Conservation (phyloP, 495 filamentous ascomycete genomes). For the Neurospora sublineolata region DNA sequence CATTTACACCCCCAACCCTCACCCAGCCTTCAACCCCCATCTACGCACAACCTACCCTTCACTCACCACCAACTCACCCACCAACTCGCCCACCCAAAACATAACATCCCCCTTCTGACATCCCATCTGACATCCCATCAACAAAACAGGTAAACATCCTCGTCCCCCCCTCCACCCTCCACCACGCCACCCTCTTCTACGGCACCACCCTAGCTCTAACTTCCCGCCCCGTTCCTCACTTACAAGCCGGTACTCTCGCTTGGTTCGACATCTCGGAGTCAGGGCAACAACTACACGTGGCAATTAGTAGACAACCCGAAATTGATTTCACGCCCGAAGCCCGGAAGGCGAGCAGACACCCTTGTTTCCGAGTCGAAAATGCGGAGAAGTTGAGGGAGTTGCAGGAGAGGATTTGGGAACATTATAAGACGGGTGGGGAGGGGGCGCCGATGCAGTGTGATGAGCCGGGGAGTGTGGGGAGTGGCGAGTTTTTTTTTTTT, state of each 20-base stretch:
- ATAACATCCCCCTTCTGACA: background rate
- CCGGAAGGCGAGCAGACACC: conserved; percentile 34
- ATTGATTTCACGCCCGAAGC: conserved; percentile 28
- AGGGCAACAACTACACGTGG: conserved; percentile 51
- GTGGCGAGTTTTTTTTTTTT: conserved; percentile 29
- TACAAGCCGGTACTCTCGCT: conserved; percentile 37
- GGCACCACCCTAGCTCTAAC: conserved; percentile 40
- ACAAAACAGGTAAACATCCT: conserved; percentile 45
- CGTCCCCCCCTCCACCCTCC: conserved; percentile 42
- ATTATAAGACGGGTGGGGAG: conserved; percentile 36
- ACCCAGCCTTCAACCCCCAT: conserved; percentile 37
- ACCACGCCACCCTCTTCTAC: conserved; percentile 45
- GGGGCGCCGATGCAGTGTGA: conserved; percentile 43
- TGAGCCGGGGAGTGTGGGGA: conserved; percentile 39
- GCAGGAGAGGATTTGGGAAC: conserved; percentile 41
- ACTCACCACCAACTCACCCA: conserved; percentile 37
- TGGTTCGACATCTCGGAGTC: conserved; percentile 51
- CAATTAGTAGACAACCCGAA: conserved; percentile 26
- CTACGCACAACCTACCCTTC: conserved; percentile 7
- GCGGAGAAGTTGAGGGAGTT: conserved; percentile 35
- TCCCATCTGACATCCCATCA: background rate
- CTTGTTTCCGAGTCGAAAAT: conserved; percentile 43
- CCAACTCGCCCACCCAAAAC: conserved; percentile 27
- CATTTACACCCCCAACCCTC: conserved; percentile 38
- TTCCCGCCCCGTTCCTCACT: conserved; percentile 36